phyloP scores from a whole-genome alignment of 257 asterid species.

The Prunella vulgaris region DNA sequence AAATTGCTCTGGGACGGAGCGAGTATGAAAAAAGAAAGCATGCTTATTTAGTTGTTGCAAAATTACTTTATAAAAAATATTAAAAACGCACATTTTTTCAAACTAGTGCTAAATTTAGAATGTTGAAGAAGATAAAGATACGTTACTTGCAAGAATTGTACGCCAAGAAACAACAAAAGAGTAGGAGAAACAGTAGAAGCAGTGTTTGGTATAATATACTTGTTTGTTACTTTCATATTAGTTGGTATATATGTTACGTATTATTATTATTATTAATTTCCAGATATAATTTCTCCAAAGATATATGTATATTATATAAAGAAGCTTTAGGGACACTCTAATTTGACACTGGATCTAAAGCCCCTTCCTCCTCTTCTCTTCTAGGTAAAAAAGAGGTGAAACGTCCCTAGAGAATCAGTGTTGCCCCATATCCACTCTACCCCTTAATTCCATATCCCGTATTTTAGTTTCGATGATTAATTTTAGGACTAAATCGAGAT shows the following conservation, averaged over 20 bases:
- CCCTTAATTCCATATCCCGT: not conserved
- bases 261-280: not conserved
- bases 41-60: too few species aligned
- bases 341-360: constrained; percentile 33
- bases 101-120: not conserved
- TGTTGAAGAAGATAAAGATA: constrained; percentile 18
- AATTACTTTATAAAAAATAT: not conserved
- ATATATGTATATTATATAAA: not conserved
- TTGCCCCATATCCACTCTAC: constrained; percentile 62
- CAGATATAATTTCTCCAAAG: not conserved
- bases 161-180: constrained; percentile 26
- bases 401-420: constrained; percentile 45
- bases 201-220: constrained; percentile 22
- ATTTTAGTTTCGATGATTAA: not conserved
- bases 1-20: too few species aligned
- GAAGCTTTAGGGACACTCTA: constrained; percentile 58
- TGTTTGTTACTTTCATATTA: constrained; percentile 49
- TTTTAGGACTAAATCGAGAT: not conserved
- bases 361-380: not conserved
- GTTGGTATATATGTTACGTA: constrained; percentile 36
- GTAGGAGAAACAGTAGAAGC: not conserved
- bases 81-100: not conserved
- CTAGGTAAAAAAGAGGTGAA: constrained; percentile 51
- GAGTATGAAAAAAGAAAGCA: too few species aligned
- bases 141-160: constrained; percentile 32